A percentile compares a stretch with the other conserved stretches of the same genome.
phyloP scores from a whole-genome alignment of 208 protist genomes.

The Kentomonas sorsogonicus region DNA sequence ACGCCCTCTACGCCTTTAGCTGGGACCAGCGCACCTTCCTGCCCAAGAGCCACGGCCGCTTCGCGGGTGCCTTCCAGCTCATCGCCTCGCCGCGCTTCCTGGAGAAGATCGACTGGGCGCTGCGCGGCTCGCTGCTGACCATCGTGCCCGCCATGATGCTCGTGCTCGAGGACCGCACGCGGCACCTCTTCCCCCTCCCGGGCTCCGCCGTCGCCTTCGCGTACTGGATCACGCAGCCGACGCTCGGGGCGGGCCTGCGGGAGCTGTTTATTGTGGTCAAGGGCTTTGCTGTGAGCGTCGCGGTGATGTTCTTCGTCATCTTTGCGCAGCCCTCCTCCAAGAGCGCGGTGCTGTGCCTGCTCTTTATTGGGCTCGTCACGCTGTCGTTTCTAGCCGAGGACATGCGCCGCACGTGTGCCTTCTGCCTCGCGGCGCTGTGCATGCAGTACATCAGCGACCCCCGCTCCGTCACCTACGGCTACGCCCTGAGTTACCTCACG shows the following conservation, averaged over 20 bases:
- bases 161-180: constrained; percentile 57
- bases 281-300: constrained; percentile 55
- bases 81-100: constrained; percentile 74
- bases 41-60: constrained; percentile 37
- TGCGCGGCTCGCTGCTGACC: constrained; percentile 66
- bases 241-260: constrained; percentile 68
- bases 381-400: constrained; percentile 67
- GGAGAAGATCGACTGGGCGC: constrained; percentile 81
- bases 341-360: constrained; percentile 64
- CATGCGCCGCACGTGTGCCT: constrained; percentile 67
- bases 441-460: constrained; percentile 69
- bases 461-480: constrained; percentile 38
- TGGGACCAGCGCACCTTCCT: constrained; percentile 76
- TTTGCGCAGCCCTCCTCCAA: constrained; percentile 35
- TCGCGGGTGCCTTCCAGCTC: constrained; percentile 40
- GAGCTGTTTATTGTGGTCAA: constrained; percentile 70
- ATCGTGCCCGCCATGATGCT: constrained; percentile 78
- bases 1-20: constrained; percentile 65
- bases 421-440: constrained; percentile 50
- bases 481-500: constrained; percentile 66
- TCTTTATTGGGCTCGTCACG: constrained; percentile 56
- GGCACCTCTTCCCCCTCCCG: constrained; percentile 59
- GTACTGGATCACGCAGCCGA: constrained; percentile 82
- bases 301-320: constrained; percentile 58
- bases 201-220: constrained; percentile 69